Evolutionary conservation across 768 basidiomycete genomes (phyloP), one percentile per base, ranked within the genome.

Genomic region (Serendipita sp.): DNA sequence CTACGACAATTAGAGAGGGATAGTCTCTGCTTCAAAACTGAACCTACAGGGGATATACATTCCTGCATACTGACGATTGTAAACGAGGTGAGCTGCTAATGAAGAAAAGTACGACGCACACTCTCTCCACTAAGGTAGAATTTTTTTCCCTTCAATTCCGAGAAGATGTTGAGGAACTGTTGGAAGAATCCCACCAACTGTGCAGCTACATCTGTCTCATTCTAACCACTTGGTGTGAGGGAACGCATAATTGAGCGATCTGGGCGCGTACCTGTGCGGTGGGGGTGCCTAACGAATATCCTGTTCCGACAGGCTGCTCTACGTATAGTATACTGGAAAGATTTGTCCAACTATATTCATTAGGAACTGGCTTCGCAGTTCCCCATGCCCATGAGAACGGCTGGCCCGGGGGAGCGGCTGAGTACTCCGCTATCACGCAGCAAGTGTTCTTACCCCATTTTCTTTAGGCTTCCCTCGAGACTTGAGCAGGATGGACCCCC

Each of bases 401-500:
- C 86, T 87, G 66, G 14, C 5, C n/a, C 9, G 1, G 45, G 31
- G 22, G 9, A 42, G 24, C 28, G 58, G 4, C 28, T 24, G 28
- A 11, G 31, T 17, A 50, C 26, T 13, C 28, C 42, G 34, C 34
- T 38, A 38, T 38, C 34, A 38, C 60, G 11, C 22, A 62, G 28
- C 63, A 42, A 31, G 48, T 45, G 16, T 2, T 71, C 81, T 56
- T 67, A 85, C 86, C 14, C 86, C 86, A 65, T 87, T 87, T 68
- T 88, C 87, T 69, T 88, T 83, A 88, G 69, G 38, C 84, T 70
- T 17, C 85, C 87, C 69, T 85, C 82, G 0, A 88, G 73, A 1
- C 85, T 85, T 11, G 84, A 86, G 67, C 86, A 88, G 30, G 87
- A 86, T 0, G 86, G 87, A 0, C 87, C 86, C n/a, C 86, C 86